Base-by-base conservation (phyloP, 345 rosid genomes). In the Tarenaya hassleriana region DNA sequence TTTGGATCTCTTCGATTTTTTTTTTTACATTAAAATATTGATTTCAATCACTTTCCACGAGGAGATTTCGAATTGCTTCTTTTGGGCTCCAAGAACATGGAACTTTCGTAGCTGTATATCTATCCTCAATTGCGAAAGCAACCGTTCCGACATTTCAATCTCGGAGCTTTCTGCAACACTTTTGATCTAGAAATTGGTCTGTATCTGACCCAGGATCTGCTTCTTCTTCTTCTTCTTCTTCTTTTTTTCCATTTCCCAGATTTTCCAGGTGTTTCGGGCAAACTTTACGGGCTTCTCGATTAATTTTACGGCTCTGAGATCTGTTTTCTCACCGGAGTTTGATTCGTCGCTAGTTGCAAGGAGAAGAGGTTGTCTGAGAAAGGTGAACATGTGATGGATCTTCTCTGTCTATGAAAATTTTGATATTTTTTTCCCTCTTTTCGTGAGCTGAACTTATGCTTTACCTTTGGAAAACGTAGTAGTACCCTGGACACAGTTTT, bases 191-290 rank as follows among this genome's bases (percentile, higher is more conserved):
- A 24, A 24, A 24, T 5, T 24, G 29, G 29, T 24, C 29, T 12
- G n/a, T 60, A 41, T 27, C 61, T 54, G 42, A 67, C 9, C 16
- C 41, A 16, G 60, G 61, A 48, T 66, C 71, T 67, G 66, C 35
- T 41, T 59, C 39, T 10, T 35, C 13, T 45, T 18, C 10, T 7
- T 12, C 11, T 18, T n/a, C n/a, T n/a, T n/a, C n/a, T n/a, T n/a
- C n/a, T n/a, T n/a, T n/a, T n/a, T n/a, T n/a, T n/a, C n/a, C n/a
- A n/a, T n/a, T 58, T 60, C 47, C 8, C 71, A 60, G 66, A 48
- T 4, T 34, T 10, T 46, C 45, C 41, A 58, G 15, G 49, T 37
- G 8, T 45, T 10, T 57, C 31, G 31, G 50, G 58, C 37, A 51
- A 51, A 34, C 13, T 29, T 50, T 34, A 29, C 47, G 29, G 5